These are phyloP conservation scores for Aspergillus sclerotioniger DNA, from an alignment of 495 filamentous ascomycete genomes.

Conservation along the genomic window DNA sequence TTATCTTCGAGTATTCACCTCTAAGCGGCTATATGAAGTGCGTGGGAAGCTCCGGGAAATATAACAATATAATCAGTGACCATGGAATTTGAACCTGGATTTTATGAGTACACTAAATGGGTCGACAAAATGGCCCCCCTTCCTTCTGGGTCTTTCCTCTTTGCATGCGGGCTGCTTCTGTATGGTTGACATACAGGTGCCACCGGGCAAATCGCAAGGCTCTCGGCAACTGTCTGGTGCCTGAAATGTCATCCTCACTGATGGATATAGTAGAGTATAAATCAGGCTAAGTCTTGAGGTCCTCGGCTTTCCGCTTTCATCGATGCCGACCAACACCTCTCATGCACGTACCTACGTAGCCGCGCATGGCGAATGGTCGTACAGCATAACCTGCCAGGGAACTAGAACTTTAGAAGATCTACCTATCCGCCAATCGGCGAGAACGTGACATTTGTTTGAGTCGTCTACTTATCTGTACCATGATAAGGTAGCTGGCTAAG, in stretches of 20 bases:
- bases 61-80: neutral
- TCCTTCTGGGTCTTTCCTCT: neutral
- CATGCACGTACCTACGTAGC: neutral
- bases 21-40: neutral
- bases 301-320: conserved; percentile 24
- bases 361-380: neutral
- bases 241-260: neutral
- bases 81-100: neutral
- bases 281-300: neutral
- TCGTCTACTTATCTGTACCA: neutral
- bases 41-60: neutral
- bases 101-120: neutral
- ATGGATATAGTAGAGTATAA: neutral
- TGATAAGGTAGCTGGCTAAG: neutral
- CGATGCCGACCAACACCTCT: conserved; percentile 12
- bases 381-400: neutral
- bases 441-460: neutral
- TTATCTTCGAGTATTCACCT: neutral
- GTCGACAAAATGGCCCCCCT: neutral
- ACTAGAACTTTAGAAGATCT: neutral
- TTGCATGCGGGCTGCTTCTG: neutral
- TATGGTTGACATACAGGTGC: too few species aligned
- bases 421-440: neutral
- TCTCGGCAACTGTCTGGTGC: neutral
- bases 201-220: too few species aligned